A percentile compares a stretch with the other conserved stretches of the same genome.
Conservation (phyloP, 257 asterid species). For the Dorcoceras hygrometricum region DNA sequence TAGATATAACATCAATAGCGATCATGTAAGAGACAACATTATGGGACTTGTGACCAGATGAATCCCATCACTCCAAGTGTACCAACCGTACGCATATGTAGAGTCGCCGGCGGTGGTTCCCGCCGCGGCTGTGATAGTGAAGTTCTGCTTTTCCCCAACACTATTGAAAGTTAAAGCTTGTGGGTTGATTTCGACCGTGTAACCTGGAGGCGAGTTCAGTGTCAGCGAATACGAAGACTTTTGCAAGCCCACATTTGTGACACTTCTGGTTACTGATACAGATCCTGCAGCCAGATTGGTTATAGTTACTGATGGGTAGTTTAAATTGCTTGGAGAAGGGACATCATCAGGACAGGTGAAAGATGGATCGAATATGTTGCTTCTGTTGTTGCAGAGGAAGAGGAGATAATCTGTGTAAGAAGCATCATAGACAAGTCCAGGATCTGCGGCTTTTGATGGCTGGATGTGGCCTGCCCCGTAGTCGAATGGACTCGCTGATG, state of each 20-base stretch:
- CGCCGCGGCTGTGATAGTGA: conserved; percentile 24
- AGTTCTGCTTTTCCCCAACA: conserved; percentile 33
- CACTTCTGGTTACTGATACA: conserved; percentile 35
- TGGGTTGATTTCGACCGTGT: conserved; percentile 31
- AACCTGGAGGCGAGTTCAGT: conserved; percentile 33
- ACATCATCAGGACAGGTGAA: conserved; percentile 27
- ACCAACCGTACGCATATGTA: too few species aligned
- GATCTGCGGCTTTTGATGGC: conserved; percentile 50
- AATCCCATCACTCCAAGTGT: conserved; percentile 28
- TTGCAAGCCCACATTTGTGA: conserved; percentile 45
- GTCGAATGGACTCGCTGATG: conserved; percentile 34
- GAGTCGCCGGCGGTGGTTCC: too few species aligned
- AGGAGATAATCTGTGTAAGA: conserved; percentile 39
- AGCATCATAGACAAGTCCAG: conserved; percentile 52
- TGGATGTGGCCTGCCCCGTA: conserved; percentile 51
- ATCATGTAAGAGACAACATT: conserved; percentile 5
- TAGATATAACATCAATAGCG: neutral
- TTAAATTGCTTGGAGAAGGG: conserved; percentile 33
- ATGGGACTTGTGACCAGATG: conserved; percentile 28
- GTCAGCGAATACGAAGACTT: conserved; percentile 22
- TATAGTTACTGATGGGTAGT: conserved; percentile 54
- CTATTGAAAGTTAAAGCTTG: conserved; percentile 20
- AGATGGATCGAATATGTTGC: conserved; percentile 17
- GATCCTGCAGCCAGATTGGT: conserved; percentile 24
- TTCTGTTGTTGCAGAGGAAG: conserved; percentile 33